Evolutionary conservation across 306 rosid genomes (phyloP), one percentile per base, ranked within the genome.

Genomic region (Hippophae tibetana): DNA sequence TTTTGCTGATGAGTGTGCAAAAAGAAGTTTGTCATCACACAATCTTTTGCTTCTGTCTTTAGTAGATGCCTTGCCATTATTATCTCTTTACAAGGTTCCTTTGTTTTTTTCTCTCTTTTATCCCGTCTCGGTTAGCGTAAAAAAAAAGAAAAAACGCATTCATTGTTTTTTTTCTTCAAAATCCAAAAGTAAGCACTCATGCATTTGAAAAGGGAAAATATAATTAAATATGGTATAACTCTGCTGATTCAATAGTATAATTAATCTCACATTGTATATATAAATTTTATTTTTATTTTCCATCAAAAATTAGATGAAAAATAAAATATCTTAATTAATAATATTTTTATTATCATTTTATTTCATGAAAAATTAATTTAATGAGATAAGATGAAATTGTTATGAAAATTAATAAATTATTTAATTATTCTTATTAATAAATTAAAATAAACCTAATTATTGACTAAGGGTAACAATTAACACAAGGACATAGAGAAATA

Each of bases 21-120:
- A 45, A 51, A 50, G 43, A 48, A 25, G 50, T 48, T 25, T 18
- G 63, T 66, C 71, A 47, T 66, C 58, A 49, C 48, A 44, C 56
- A 27, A 58, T 54, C 71, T 42, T 66, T 42, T 48, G 38, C 52
- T 51, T 54, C 69, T 43, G 42, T n/a, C 60, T 26, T 58, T 59
- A 10, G 52, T 44, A 60, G 66, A 68, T 68, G 72, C 72, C 47
- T 60, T 60, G 66, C 66, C 65, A 52, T 60, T 47, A 60, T 43
- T 1, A 6, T 5, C 45, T 45, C 56, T 68, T 40, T 59, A 18
- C 55, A 31, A 60, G 61, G 44, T 68, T 53, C 14, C 2, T 44
- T 42, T 46, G 56, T 68, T 60, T 53, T 58, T 50, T 68, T n/a
- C 44, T 58, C 52, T 11, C 49, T 45, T 5, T 46, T 41, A 50